Base-by-base conservation (phyloP, 139 green algal genomes). In the Chlamydomonas incerta region DNA sequence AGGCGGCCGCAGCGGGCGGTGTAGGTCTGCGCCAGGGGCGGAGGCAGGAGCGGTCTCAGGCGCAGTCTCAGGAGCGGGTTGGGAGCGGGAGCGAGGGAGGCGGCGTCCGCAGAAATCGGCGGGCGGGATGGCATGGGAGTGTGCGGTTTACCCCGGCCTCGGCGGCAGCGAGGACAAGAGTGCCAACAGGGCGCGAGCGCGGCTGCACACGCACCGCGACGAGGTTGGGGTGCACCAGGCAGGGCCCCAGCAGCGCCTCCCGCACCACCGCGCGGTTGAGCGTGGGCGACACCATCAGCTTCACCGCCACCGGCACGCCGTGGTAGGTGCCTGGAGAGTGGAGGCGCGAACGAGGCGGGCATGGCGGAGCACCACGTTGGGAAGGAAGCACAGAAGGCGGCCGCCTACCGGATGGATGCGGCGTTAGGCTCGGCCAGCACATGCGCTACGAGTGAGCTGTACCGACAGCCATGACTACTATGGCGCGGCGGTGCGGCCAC, bases 211-310 rank as follows among this genome's bases (percentile, higher is more conserved):
- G 26, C 50, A 71, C 57, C 74, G 74, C 68, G 0, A 72, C 62
- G 35, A 62, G 21, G 63, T 83, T 83, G 20, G 77, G 77, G 41
- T 83, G 77, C 21, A 83, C 60, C 13, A 74, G n/a, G 15, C 34
- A 46, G 9, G 77, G 77, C 1, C 63, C 68, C 21, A 83, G 63
- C 20, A 74, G n/a, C 41, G 74, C 41, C 65, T 83, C 77, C 0
- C 29, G 28, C 5, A 83, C 10, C 2, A 65, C 77, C 3, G 37
- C 29, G 0, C 77, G 37, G 23, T 60, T 29, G 18, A 83, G 8
- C 8, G 2, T 62, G 18, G 55, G 21, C 11, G 55, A 23, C 55
- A 62, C 55, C 55, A 62, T 62, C 11, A 62, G 60, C 46, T 83
- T 83, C 37, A 83, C 63, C 1, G 77, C 77, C 17, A 41, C 65